phyloP scores from a whole-genome alignment of 2,329 filamentous ascomycete genomes.

The Shiraia sp. region DNA sequence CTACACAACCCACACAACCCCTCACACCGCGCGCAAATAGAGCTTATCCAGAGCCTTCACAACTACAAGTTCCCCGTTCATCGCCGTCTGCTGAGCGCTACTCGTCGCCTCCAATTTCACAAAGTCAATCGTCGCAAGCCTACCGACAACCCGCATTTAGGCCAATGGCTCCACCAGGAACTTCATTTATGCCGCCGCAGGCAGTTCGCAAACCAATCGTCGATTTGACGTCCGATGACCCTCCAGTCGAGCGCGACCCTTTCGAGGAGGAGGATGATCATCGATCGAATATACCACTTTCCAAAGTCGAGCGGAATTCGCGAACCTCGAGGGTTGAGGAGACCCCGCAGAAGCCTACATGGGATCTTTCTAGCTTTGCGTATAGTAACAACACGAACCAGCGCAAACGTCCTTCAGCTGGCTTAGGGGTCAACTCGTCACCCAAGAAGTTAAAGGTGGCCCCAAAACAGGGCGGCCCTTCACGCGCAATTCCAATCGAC shows the following conservation, averaged over 20 bases:
- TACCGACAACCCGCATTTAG: constrained; percentile 69
- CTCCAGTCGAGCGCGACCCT: constrained; percentile 53
- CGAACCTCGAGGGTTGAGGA: constrained; percentile 34
- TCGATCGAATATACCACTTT: constrained; percentile 63
- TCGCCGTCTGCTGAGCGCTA: constrained; percentile 63
- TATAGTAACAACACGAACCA: constrained; percentile 21
- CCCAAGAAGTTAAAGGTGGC: constrained; percentile 30
- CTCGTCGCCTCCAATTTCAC: constrained; percentile 44
- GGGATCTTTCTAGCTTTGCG: constrained; percentile 30
- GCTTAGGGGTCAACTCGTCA: constrained; percentile 16
- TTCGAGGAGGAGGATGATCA: constrained; percentile 46
- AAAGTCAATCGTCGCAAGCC: constrained; percentile 57
- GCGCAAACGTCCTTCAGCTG: constrained; percentile 35
- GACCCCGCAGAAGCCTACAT: constrained; percentile 38
- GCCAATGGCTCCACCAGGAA: constrained; percentile 78
- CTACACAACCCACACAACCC: constrained; percentile 64
- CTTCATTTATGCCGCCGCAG: constrained; percentile 60
- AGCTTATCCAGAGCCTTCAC: constrained; percentile 32
- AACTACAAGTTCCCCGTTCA: constrained; percentile 85
- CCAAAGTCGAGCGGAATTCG: constrained; percentile 52
- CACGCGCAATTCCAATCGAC: constrained; percentile 40
- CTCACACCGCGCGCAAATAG: constrained; percentile 49
- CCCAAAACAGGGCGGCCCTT: constrained; percentile 35
- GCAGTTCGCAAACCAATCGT: constrained; percentile 46
- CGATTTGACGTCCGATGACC: constrained; percentile 51